Evolutionary conservation across 257 asterid genomes (phyloP).

Genomic region (Anisodus acutangulus): DNA sequence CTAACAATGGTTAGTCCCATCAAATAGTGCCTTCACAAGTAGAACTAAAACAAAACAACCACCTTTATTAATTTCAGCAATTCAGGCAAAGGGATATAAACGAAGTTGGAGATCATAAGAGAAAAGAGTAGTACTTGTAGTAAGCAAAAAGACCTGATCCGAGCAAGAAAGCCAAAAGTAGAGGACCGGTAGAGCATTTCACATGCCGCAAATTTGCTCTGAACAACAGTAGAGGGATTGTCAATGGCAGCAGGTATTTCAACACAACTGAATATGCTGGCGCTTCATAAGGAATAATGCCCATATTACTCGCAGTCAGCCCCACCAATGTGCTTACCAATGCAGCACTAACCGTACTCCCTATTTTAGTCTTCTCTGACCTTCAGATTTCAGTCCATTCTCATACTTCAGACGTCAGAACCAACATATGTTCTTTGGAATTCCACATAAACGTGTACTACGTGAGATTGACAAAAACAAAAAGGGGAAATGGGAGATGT

Average conservation of each 20-base stretch:
- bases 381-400: conserved; percentile 43
- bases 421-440: conserved; percentile 17
- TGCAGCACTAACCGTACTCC: conserved; percentile 87
- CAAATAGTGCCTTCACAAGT: not conserved
- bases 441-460: not conserved
- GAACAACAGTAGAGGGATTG: conserved; percentile 74
- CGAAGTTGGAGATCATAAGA: not conserved
- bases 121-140: not conserved
- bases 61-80: not conserved
- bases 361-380: conserved; percentile 88
- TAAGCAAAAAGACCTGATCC: conserved; percentile 62
- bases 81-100: not conserved
- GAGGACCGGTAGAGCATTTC: conserved; percentile 63
- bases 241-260: conserved; percentile 73
- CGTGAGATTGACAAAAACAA: not conserved
- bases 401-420: conserved; percentile 31
- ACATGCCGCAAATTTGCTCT: conserved; percentile 74
- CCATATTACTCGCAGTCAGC: conserved; percentile 78
- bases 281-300: conserved; percentile 76
- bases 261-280: conserved; percentile 69
- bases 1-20: not conserved
- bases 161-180: conserved; percentile 74
- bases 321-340: conserved; percentile 73
- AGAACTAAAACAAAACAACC: not conserved
- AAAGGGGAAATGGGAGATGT: not conserved